Evolutionary conservation across 2,329 filamentous ascomycete genomes (phyloP).

Genomic region (Colletotrichum sp.): DNA sequence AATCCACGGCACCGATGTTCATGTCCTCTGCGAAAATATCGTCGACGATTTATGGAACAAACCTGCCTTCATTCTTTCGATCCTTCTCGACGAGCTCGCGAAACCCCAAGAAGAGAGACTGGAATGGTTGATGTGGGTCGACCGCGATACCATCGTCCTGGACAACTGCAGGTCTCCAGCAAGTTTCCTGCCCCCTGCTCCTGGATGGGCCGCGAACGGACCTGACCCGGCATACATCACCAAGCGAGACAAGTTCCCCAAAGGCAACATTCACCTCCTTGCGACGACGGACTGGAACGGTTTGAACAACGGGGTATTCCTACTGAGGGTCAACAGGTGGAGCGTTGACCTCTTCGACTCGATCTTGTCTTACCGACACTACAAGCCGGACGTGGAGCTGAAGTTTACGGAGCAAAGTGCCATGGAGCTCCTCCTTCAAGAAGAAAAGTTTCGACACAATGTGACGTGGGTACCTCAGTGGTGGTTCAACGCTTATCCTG

Average conservation of each 20-base stretch:
- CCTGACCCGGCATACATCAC: not conserved
- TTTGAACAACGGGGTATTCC: slow-evolving; percentile 25
- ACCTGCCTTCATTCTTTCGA: slow-evolving; percentile 39
- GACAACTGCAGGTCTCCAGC: slow-evolving; percentile 18
- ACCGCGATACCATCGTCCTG: slow-evolving; percentile 25
- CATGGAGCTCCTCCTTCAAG: slow-evolving; percentile 21
- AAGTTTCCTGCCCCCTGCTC: slow-evolving; percentile 10
- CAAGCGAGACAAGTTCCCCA: not conserved
- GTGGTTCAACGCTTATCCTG: slow-evolving; percentile 25
- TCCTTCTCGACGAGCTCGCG: slow-evolving; percentile 25
- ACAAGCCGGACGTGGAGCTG: slow-evolving; percentile 15
- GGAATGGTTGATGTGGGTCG: slow-evolving; percentile 25
- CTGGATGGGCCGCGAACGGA: not conserved
- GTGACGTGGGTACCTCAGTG: slow-evolving; percentile 19
- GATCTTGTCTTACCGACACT: slow-evolving; percentile 21
- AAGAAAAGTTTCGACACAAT: slow-evolving; percentile 2
- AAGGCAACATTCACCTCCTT: slow-evolving; percentile 5
- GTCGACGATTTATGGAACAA: slow-evolving; percentile 40
- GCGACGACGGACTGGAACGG: slow-evolving; percentile 22
- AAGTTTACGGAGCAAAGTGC: slow-evolving; percentile 23
- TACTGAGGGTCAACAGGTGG: slow-evolving; percentile 20
- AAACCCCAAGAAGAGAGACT: slow-evolving; percentile 16
- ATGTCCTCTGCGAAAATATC: slow-evolving; percentile 35
- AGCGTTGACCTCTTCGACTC: slow-evolving; percentile 22
- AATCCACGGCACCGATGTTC: slow-evolving; percentile 31